Percentiles rank a stretch among this genome's conserved stretches.
Evolutionary conservation across 208 protist species (phyloP).

Genomic region (Wallacemonas sp.): DNA sequence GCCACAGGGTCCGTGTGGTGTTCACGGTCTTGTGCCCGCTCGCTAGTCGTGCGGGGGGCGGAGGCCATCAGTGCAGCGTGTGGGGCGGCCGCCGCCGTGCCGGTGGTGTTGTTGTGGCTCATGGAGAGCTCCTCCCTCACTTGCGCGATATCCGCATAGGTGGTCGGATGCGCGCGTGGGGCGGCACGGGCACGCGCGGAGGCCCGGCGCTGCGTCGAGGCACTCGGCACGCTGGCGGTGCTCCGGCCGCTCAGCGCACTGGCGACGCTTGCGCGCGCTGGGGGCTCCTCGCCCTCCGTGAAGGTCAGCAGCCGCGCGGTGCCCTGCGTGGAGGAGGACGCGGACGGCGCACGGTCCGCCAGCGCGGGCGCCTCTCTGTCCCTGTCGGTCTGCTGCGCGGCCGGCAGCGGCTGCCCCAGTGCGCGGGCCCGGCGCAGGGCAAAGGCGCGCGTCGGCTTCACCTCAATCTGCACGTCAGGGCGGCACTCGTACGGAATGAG

Average conservation of each 20-base stretch:
- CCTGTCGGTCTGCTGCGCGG: background rate
- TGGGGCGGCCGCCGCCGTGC: background rate
- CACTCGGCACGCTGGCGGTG: too few species aligned
- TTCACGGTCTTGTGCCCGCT: background rate
- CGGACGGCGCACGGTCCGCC: background rate
- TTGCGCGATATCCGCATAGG: constrained; percentile 10
- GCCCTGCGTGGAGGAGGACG: background rate
- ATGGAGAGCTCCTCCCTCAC: background rate
- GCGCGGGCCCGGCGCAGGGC: constrained; percentile 47
- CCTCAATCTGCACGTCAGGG: constrained; percentile 55
- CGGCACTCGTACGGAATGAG: constrained; percentile 79
- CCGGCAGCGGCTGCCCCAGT: background rate
- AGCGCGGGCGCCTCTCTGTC: background rate
- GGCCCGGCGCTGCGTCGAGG: background rate
- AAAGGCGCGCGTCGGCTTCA: constrained; percentile 57
- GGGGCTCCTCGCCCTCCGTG: constrained; percentile 1
- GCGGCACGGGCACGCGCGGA: background rate
- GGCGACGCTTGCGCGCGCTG: too few species aligned
- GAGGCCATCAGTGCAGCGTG: background rate
- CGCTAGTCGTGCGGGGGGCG: background rate
- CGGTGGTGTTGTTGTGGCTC: background rate
- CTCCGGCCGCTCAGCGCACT: too few species aligned
- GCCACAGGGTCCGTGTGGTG: background rate
- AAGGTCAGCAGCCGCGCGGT: constrained; percentile 8
- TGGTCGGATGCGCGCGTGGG: constrained; percentile 11